A percentile compares a stretch with the other conserved stretches of the same genome.
These are phyloP conservation scores for Elasticomyces elasticus DNA, from an alignment of 495 filamentous ascomycete genomes.

Conservation along the genomic window DNA sequence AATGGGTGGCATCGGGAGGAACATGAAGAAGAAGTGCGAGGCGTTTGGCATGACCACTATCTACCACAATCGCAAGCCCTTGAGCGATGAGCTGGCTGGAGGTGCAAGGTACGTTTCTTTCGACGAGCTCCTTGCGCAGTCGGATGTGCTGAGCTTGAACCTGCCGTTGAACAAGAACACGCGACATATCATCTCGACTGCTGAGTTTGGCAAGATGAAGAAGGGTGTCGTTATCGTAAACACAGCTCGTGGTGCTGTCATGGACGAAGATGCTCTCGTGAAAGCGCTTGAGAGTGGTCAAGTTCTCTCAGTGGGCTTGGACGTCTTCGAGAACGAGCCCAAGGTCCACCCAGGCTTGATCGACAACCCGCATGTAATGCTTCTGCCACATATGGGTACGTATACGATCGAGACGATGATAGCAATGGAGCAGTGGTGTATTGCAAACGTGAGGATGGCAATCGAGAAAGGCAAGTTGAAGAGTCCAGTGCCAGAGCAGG, in stretches of 20 bases:
- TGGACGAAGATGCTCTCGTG: conserved; percentile 62
- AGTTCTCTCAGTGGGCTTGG: conserved; percentile 51
- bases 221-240: conserved; percentile 61
- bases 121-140: conserved; percentile 45
- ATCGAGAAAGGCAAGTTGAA: conserved; percentile 47
- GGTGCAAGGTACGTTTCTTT: no score
- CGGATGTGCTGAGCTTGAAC: conserved; percentile 70
- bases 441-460: conserved; percentile 50
- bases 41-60: conserved; percentile 54
- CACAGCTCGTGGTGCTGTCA: conserved; percentile 58
- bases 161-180: conserved; percentile 61
- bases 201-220: conserved; percentile 61
- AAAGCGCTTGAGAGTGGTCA: conserved; percentile 51
- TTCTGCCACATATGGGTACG: conserved; percentile 63
- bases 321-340: conserved; percentile 64
- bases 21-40: conserved; percentile 56
- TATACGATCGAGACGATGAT: conserved; percentile 55
- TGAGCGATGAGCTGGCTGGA: no score
- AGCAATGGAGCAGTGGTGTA: conserved; percentile 55
- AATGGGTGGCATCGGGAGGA: conserved; percentile 48
- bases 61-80: conserved; percentile 57
- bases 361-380: conserved; percentile 48
- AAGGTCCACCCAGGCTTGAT: conserved; percentile 52
- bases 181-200: conserved; percentile 53
- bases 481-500: conserved; percentile 51